Base-by-base conservation (phyloP, 768 basidiomycete genomes). In the Mycena pura region DNA sequence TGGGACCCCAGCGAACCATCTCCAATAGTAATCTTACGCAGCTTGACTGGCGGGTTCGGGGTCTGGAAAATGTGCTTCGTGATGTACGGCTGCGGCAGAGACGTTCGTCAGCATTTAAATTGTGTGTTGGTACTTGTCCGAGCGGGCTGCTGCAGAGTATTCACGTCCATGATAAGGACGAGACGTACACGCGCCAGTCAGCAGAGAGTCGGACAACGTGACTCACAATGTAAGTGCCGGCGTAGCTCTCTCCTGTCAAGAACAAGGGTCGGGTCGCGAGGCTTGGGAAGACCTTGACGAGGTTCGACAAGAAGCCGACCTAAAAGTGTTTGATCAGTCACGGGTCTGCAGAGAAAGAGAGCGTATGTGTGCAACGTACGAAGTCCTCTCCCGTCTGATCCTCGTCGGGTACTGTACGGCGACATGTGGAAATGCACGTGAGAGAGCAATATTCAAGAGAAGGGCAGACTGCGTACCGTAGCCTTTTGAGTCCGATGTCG, bases 181-280 rank as follows among this genome's bases (percentile, higher is more conserved):
- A 22, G 22, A 49, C 9, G 28, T 21, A 48, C 31, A 15, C 48
- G 19, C 28, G 8, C n/a, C 44, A 46, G 45, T 31, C 14, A 29
- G 17, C 28, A 13, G 45, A 31, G 17, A 34, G 25, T 11, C 32
- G 40, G 8, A 28, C n/a, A 39, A 11, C 19, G 45, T 15, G 40
- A 68, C 82, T 64, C 36, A 81, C 80, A 49, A 84, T 83, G 62
- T 83, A 84, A 34, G 74, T 75, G 17, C 85, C 85, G 2, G 85
- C 81, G 61, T 86, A 86, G 47, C 82, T 83, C 68, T 85, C 84
- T 2, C 84, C 84, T 0, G 76, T 77, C 25, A 85, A 52, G 67
- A 79, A 72, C 21, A 85, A 72, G 2, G 84, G 84, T 21, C 84
- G 78, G 6, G 68, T 77, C 14, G 77, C 77, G n/a, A 85, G 74